phyloP scores from a whole-genome alignment of 345 rosid genomes.

The Brassica carinata region DNA sequence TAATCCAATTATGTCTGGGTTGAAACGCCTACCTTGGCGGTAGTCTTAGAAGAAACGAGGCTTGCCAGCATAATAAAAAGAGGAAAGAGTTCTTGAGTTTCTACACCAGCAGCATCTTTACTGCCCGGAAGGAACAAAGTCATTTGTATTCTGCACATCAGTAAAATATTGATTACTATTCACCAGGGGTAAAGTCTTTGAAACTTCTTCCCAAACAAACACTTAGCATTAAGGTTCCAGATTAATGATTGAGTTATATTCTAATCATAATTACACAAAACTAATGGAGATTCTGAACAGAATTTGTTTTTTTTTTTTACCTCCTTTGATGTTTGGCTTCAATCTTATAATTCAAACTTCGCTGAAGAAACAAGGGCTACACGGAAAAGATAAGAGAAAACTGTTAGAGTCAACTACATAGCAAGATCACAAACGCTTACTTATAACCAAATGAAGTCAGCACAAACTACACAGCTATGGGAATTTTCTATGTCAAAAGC shows the following conservation, averaged over 20 bases:
- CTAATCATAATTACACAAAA: background rate
- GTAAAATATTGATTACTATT: slow-evolving; percentile 7
- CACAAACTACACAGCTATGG: background rate
- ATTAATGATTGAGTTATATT: background rate
- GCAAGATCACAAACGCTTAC: background rate
- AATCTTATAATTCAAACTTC: slow-evolving; percentile 83
- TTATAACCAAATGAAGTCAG: background rate
- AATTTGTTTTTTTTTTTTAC: slow-evolving; percentile 36
- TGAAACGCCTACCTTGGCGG: slow-evolving; percentile 58
- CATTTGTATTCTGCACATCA: slow-evolving; percentile 72
- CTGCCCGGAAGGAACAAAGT: slow-evolving; percentile 56
- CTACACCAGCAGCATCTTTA: slow-evolving; percentile 51
- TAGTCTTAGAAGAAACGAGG: slow-evolving; percentile 55
- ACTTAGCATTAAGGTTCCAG: background rate
- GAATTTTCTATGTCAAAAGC: slow-evolving; percentile 5
- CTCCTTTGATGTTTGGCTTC: slow-evolving; percentile 79
- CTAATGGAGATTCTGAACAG: background rate
- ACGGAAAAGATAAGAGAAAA: slow-evolving; percentile 12
- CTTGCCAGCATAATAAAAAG: slow-evolving; percentile 80
- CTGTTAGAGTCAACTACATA: slow-evolving; percentile 1
- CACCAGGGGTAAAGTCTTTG: slow-evolving; percentile 8
- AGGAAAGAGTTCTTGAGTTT: slow-evolving; percentile 63
- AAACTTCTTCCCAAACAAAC: background rate
- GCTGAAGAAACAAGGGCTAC: slow-evolving; percentile 85
- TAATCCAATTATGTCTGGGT: background rate